Conservation (phyloP, 139 green algal genomes). For the Mesotaenium endlicherianum region DNA sequence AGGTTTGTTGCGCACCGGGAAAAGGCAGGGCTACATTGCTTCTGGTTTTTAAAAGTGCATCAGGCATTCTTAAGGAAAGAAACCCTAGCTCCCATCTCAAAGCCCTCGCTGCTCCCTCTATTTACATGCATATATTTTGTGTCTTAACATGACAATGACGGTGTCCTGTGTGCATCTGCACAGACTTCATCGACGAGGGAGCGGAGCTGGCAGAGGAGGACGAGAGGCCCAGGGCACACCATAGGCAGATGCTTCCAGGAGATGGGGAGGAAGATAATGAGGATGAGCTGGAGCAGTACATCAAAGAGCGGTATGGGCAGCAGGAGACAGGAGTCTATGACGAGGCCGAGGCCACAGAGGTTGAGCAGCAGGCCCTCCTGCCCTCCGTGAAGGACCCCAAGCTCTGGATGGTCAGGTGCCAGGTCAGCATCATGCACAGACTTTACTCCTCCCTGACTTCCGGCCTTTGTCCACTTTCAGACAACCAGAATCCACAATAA, state of each 20-base stretch:
- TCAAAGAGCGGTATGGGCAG: constrained; percentile 78
- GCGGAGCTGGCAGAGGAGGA: constrained; percentile 59
- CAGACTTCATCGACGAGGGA: constrained; percentile 66
- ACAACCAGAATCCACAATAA: too few species aligned
- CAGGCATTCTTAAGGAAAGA: constrained; percentile 2
- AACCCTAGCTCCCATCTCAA: too few species aligned
- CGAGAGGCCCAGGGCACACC: constrained; percentile 10
- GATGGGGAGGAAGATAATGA: constrained; percentile 65
- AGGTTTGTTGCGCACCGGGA: too few species aligned
- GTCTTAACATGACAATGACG: background rate
- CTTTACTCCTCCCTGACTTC: too few species aligned
- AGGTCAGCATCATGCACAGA: too few species aligned
- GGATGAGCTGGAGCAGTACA: constrained; percentile 78
- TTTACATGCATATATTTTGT: too few species aligned
- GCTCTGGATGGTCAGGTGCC: constrained; percentile 84
- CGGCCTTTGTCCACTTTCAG: too few species aligned
- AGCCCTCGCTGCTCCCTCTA: too few species aligned
- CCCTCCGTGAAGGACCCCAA: constrained; percentile 87
- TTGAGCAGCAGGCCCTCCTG: constrained; percentile 86
- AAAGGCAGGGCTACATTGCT: too few species aligned
- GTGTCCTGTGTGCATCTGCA: background rate
- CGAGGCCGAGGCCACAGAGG: constrained; percentile 60
- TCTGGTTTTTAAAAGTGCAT: too few species aligned
- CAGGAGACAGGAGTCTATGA: constrained; percentile 46
- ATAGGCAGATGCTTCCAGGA: background rate